Evolutionary conservation across 306 rosid species (phyloP).

Genomic region (Cicer bijugum): DNA sequence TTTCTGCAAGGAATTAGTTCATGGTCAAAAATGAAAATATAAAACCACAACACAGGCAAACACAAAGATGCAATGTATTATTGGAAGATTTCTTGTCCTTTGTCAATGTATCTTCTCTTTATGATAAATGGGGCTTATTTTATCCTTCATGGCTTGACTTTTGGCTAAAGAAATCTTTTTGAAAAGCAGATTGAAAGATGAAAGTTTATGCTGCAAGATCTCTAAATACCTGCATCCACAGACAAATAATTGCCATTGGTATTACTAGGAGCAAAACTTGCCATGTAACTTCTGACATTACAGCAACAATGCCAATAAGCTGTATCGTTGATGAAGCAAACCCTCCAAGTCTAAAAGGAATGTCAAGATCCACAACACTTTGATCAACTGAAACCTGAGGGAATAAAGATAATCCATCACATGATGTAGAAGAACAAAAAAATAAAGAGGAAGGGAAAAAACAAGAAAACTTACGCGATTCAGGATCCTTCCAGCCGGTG

Average conservation of each 20-base stretch:
- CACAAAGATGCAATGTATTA: neutral
- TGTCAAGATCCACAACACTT: slow-evolving; percentile 98
- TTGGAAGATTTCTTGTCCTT: neutral
- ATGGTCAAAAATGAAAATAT: slow-evolving; percentile 34
- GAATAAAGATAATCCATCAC: slow-evolving; percentile 43
- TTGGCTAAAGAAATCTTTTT: slow-evolving; percentile 12
- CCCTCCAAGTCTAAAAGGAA: slow-evolving; percentile 97
- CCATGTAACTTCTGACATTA: slow-evolving; percentile 91
- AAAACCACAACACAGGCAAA: neutral
- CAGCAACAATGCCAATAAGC: slow-evolving; percentile 89
- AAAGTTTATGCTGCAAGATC: slow-evolving; percentile 24
- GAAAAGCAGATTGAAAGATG: slow-evolving; percentile 31
- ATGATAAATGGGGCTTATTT: slow-evolving; percentile 24
- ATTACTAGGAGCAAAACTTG: slow-evolving; percentile 87
- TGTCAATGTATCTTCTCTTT: neutral
- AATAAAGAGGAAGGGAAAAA: slow-evolving; percentile 12
- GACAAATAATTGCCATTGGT: slow-evolving; percentile 90
- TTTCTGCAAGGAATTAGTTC: slow-evolving; percentile 63
- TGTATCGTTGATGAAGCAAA: slow-evolving; percentile 94
- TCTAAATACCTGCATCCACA: slow-evolving; percentile 96
- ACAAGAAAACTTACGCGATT: slow-evolving; percentile 72
- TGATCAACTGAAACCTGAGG: slow-evolving; percentile 87
- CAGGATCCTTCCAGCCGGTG: slow-evolving; percentile 95
- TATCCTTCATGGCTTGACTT: slow-evolving; percentile 10
- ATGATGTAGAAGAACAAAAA: slow-evolving; percentile 31